These are phyloP conservation scores for Clitopilus passeckerianus DNA, from an alignment of 768 basidiomycete genomes.

Conservation along the genomic window DNA sequence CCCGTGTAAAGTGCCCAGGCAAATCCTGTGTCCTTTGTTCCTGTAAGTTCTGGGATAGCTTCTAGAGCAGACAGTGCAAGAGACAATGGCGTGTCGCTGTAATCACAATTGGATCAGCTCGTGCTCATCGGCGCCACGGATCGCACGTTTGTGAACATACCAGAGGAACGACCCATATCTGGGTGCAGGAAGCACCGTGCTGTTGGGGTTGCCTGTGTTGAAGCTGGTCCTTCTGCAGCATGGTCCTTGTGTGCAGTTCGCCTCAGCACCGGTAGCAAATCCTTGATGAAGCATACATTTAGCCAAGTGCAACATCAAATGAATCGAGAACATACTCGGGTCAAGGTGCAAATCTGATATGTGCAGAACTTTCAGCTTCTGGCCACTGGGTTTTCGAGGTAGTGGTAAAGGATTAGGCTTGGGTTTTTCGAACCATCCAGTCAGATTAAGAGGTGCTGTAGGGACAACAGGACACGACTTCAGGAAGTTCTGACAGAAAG, in stretches of 20 bases:
- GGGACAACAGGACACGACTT: slow-evolving; percentile 50
- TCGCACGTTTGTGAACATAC: slow-evolving; percentile 21
- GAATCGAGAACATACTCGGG: slow-evolving; percentile 40
- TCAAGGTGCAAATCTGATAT: slow-evolving; percentile 78
- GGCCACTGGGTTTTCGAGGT: slow-evolving; percentile 53
- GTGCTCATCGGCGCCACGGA: not conserved
- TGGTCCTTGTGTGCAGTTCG: slow-evolving; percentile 57
- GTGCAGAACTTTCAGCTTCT: slow-evolving; percentile 68
- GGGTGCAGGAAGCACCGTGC: slow-evolving; percentile 53
- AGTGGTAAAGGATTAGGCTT: slow-evolving; percentile 67
- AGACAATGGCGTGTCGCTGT: slow-evolving; percentile 60
- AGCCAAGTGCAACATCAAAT: not conserved
- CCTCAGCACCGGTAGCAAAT: slow-evolving; percentile 65
- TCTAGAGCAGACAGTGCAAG: slow-evolving; percentile 56
- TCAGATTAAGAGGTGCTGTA: slow-evolving; percentile 56
- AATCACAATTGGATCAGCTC: not conserved
- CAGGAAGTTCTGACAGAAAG: slow-evolving; percentile 58
- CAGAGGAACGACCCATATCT: slow-evolving; percentile 63
- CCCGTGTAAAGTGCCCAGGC: slow-evolving; percentile 68
- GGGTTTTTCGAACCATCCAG: slow-evolving; percentile 70
- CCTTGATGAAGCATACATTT: slow-evolving; percentile 29
- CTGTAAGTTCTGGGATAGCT: slow-evolving; percentile 63
- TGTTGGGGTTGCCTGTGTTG: slow-evolving; percentile 46
- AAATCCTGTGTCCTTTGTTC: slow-evolving; percentile 56
- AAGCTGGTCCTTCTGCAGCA: slow-evolving; percentile 60